phyloP scores from a whole-genome alignment of 306 rosid genomes.

The Rosa persica region DNA sequence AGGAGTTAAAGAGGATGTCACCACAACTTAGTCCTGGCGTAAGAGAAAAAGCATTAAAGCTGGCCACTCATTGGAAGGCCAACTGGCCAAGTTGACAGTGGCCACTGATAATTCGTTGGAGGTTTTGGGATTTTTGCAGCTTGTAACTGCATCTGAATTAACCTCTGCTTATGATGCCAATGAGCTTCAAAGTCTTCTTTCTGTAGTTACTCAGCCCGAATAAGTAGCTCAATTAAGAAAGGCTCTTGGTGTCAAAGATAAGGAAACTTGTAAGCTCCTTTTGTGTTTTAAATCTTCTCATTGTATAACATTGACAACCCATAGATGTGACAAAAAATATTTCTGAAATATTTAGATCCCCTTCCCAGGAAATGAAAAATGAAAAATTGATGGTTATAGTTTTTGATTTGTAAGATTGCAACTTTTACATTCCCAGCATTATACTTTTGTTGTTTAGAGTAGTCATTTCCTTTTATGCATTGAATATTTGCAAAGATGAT shows the following conservation, averaged over 20 bases:
- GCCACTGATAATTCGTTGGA: conserved; percentile 27
- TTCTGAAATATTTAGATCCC: background rate
- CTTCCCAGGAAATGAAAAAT: background rate
- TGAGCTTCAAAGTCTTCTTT: conserved; percentile 28
- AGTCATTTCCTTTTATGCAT: background rate
- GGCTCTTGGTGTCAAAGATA: conserved; percentile 24
- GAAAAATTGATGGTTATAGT: background rate
- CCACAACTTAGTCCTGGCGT: conserved; percentile 27
- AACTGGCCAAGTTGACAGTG: conserved; percentile 23
- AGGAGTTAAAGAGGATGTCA: conserved; percentile 36
- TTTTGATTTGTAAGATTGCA: background rate
- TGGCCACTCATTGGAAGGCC: conserved; percentile 47
- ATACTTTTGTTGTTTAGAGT: background rate
- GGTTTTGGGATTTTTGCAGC: conserved; percentile 45
- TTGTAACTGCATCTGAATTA: conserved; percentile 36
- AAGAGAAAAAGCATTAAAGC: conserved; percentile 37
- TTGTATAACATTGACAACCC: background rate
- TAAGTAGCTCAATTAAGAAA: conserved; percentile 28
- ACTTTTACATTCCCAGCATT: background rate
- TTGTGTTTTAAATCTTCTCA: background rate
- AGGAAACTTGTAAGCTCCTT: conserved; percentile 30
- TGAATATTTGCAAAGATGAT: conserved; percentile 1
- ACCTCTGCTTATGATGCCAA: conserved; percentile 28
- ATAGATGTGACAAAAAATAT: background rate
- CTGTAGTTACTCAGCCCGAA: conserved; percentile 31